A percentile compares a stretch with the other conserved stretches of the same genome.
phyloP scores from a whole-genome alignment of 192 early-diverging fungal species.

The Funneliformis mosseae region DNA sequence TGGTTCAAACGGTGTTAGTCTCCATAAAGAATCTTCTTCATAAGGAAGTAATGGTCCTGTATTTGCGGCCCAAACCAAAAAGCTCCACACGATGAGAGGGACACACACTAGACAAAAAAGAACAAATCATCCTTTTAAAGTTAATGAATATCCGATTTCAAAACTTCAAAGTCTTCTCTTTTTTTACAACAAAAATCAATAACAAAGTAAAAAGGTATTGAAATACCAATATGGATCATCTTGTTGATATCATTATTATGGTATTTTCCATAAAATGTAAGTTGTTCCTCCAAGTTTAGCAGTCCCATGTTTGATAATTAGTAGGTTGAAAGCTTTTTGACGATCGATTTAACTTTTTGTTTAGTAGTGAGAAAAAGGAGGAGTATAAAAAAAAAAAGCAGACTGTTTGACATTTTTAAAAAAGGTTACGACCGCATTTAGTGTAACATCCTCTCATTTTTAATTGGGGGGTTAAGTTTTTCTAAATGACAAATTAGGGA shows the following conservation, averaged over 20 bases:
- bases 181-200: not conserved
- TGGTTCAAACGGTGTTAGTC: slow-evolving; percentile 36
- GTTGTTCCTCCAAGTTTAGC: slow-evolving; percentile 75
- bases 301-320: slow-evolving; percentile 34
- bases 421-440: too few relatives aligned
- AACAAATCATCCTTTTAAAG: not conserved
- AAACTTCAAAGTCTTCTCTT: too few relatives aligned
- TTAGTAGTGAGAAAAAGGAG: too few relatives aligned
- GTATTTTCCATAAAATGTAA: slow-evolving; percentile 76
- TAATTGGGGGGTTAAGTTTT: too few relatives aligned
- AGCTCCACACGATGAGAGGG: slow-evolving; percentile 86
- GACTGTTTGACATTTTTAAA: too few relatives aligned
- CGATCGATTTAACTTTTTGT: too few relatives aligned
- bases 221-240: slow-evolving; percentile 65
- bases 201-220: not conserved
- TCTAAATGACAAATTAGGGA: too few relatives aligned
- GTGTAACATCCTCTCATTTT: too few relatives aligned
- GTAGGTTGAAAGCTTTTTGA: too few relatives aligned
- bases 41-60: slow-evolving; percentile 46
- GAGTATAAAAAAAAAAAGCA: too few relatives aligned
- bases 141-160: not conserved
- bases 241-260: slow-evolving; percentile 77
- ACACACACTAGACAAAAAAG: slow-evolving; percentile 65
- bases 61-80: slow-evolving; percentile 61
- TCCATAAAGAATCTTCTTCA: slow-evolving; percentile 22